These are phyloP conservation scores for Huntiella abstrusa DNA, from an alignment of 2,329 filamentous ascomycete genomes.

Conservation along the genomic window DNA sequence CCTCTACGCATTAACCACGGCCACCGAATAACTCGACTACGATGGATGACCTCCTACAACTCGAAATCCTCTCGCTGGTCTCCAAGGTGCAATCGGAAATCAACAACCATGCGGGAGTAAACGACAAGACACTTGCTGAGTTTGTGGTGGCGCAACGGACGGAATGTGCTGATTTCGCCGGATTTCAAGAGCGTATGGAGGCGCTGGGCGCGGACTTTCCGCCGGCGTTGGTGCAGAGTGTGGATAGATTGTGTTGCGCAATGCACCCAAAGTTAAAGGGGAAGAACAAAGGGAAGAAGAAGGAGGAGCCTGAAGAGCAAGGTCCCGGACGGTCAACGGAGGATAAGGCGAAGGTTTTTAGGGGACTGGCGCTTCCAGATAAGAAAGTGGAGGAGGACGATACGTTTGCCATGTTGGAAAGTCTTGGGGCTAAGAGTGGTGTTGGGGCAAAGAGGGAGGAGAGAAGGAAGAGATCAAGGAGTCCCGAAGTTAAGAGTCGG, in stretches of 20 bases:
- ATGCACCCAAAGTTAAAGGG: conserved; percentile 65
- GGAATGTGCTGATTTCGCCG: conserved; percentile 47
- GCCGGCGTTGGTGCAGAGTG: conserved; percentile 69
- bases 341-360: conserved; percentile 76
- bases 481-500: conserved; percentile 17
- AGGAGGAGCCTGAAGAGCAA: conserved; percentile 27
- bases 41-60: conserved; percentile 82
- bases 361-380: conserved; percentile 73
- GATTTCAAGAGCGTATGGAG: conserved; percentile 60
- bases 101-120: conserved; percentile 80
- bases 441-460: conserved; percentile 30
- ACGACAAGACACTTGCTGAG: conserved; percentile 87
- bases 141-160: conserved; percentile 84
- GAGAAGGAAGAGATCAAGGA: conserved; percentile 33
- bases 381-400: conserved; percentile 54
- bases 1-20: not conserved
- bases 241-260: conserved; percentile 71
- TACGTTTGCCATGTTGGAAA: conserved; percentile 80
- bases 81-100: conserved; percentile 88
- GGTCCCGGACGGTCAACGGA: conserved; percentile 21
- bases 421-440: conserved; percentile 24
- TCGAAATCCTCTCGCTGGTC: conserved; percentile 85
- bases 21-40: conserved; percentile 11
- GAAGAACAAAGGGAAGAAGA: conserved; percentile 29
- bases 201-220: conserved; percentile 69